Evolutionary conservation across 2,329 filamentous ascomycete genomes (phyloP).

Genomic region (Gaeumannomyces sp.): DNA sequence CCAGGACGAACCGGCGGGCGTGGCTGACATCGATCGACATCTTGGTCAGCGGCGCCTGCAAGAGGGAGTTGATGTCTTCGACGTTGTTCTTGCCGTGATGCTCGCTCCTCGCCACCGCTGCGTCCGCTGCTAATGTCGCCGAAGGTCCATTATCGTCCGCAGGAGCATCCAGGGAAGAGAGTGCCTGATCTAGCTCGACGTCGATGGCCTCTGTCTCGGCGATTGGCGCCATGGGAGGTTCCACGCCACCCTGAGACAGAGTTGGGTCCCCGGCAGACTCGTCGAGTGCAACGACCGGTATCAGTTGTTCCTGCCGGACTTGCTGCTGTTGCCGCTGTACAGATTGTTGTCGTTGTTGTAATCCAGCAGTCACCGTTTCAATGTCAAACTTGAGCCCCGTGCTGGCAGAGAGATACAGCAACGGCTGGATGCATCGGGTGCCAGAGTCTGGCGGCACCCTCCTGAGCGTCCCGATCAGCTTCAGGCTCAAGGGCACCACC

Average conservation of each 20-base stretch:
- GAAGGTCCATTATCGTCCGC: background rate
- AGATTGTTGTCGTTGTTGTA: background rate
- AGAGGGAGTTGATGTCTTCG: background rate
- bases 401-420: slow-evolving; percentile 19
- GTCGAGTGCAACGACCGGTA: background rate
- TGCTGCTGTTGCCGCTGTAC: background rate
- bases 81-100: background rate
- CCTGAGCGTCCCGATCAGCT: slow-evolving; percentile 13
- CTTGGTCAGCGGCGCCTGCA: slow-evolving; percentile 5
- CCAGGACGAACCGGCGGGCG: slow-evolving; percentile 29
- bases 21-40: slow-evolving; percentile 21
- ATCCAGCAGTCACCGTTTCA: background rate
- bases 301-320: background rate
- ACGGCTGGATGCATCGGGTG: slow-evolving; percentile 20
- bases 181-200: background rate
- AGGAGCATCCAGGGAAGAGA: background rate
- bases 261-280: background rate
- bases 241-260: background rate
- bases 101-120: too few species aligned
- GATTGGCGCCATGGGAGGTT: too few species aligned
- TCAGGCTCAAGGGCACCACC: slow-evolving; percentile 14
- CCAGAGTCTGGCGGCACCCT: slow-evolving; percentile 17
- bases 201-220: background rate
- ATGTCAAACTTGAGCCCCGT: slow-evolving; percentile 13
- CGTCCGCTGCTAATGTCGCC: too few species aligned